Percentiles rank a stretch among this genome's conserved stretches.
phyloP scores from a whole-genome alignment of 2,329 filamentous ascomycete species.

The Davidsoniella neocaledoniae region DNA sequence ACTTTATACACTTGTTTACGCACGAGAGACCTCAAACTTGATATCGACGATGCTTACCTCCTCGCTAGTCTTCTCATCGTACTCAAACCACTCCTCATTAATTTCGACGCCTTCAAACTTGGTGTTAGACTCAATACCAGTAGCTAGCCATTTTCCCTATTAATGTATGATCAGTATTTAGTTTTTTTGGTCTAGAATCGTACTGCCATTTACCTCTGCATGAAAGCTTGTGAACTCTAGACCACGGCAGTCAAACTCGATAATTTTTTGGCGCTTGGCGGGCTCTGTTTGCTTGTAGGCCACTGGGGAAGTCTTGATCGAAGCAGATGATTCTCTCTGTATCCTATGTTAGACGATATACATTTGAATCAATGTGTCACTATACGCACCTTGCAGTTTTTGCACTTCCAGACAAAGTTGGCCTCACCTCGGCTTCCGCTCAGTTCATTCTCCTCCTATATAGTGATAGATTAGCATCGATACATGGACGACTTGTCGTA shows the following conservation, averaged over 20 bases:
- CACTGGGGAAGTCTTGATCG: conserved; percentile 57
- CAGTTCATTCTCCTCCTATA: conserved; percentile 72
- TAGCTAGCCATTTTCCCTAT: conserved; percentile 79
- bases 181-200: conserved; percentile 10
- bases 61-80: conserved; percentile 82
- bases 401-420: conserved; percentile 99
- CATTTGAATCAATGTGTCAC: neutral
- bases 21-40: conserved; percentile 67
- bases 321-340: conserved; percentile 71
- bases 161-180: neutral
- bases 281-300: conserved; percentile 57
- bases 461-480: neutral
- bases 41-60: conserved; percentile 87
- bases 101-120: conserved; percentile 74
- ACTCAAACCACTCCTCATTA: conserved; percentile 91
- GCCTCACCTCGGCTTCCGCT: conserved; percentile 88
- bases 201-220: conserved; percentile 47
- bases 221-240: conserved; percentile 85
- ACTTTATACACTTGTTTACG: conserved; percentile 25
- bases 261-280: conserved; percentile 58
- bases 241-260: conserved; percentile 87
- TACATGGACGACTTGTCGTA: neutral
- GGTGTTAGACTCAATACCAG: conserved; percentile 61
- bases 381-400: conserved; percentile 70
- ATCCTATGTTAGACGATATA: neutral